Base-by-base conservation (phyloP, 345 rosid species). In the Camelina hispida region DNA sequence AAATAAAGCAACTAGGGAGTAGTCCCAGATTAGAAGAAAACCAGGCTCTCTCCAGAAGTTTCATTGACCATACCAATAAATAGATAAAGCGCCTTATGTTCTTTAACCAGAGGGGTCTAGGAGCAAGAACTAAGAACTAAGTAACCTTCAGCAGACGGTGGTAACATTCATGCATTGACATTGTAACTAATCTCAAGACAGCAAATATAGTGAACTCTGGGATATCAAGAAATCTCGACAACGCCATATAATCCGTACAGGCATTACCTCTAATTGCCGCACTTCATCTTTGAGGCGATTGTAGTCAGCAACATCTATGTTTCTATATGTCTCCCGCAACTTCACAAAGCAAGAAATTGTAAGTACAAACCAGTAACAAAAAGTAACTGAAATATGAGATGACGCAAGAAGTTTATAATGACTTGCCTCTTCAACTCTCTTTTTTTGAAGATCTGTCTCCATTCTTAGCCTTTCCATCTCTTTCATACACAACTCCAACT, bases 221-320 rank as follows among this genome's bases (percentile, higher is more conserved):
- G 74, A 70, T 69, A 69, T 55, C 18, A 58, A 50, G 38, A 60
- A 66, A 61, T 44, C 68, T 61, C 48, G 35, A 68, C 54, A 59
- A 43, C 54, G 64, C 30, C 50, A 47, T 50, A 47, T 47, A 35
- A 35, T 69, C 66, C n/a, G 64, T 50, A 14, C 9, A 62, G 68
- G 60, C 66, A 71, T 28, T 75, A 90, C 99, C 93, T 87, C 89
- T 81, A 85, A 59, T 64, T 84, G 87, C 47, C 42, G 84, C 52
- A 85, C 80, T 50, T 84, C 89, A 79, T 78, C 83, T 86, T 90
- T 95, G 73, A 90, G 83, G 68, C 88, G 85, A 47, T 85, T 80
- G 73, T 95, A 89, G 35, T 95, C 91, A 78, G 90, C 93, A 69
- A 86, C 80, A 73, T 92, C 89, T 72, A 90, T 75, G 78, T 83